Evolutionary conservation across 1,284 basidiomycete genomes (phyloP).

Genomic region (Trametes versicolor): DNA sequence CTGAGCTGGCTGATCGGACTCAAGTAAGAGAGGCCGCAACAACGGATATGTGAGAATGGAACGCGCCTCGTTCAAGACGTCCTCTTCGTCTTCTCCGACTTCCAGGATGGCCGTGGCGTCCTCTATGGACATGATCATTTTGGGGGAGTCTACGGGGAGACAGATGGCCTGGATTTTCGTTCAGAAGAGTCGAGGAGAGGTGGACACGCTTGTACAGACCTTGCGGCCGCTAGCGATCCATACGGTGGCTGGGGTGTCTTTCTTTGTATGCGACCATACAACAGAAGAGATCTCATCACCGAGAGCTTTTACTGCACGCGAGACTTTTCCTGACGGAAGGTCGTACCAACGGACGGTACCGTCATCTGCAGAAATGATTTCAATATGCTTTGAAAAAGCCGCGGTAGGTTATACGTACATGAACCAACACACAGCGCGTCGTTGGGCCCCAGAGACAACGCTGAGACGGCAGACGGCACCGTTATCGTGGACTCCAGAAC

Average conservation of each 20-base stretch:
- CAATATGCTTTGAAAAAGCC: not conserved
- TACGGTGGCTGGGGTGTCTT: slow-evolving; percentile 52
- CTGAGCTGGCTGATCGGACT: slow-evolving; percentile 64
- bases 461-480: slow-evolving; percentile 37
- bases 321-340: slow-evolving; percentile 65
- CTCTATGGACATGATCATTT: slow-evolving; percentile 42
- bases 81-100: slow-evolving; percentile 61
- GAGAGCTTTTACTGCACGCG: slow-evolving; percentile 69
- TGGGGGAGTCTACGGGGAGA: slow-evolving; percentile 37
- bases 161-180: slow-evolving; percentile 32
- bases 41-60: not conserved
- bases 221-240: slow-evolving; percentile 71
- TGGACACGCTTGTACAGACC: slow-evolving; percentile 48
- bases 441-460: slow-evolving; percentile 30
- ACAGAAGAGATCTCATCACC: slow-evolving; percentile 69
- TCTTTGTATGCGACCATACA: slow-evolving; percentile 52
- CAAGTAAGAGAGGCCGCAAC: slow-evolving; percentile 13
- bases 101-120: slow-evolving; percentile 58
- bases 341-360: slow-evolving; percentile 75
- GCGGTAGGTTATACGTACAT: slow-evolving; percentile 27
- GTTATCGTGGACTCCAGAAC: slow-evolving; percentile 20
- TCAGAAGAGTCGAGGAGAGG: too few relatives aligned
- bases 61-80: slow-evolving; percentile 74
- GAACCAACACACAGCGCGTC: slow-evolving; percentile 38
- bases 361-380: slow-evolving; percentile 57